Evolutionary conservation across 768 basidiomycete genomes (phyloP), one percentile per base, ranked within the genome.

Genomic region (Gymnopilus junonius): DNA sequence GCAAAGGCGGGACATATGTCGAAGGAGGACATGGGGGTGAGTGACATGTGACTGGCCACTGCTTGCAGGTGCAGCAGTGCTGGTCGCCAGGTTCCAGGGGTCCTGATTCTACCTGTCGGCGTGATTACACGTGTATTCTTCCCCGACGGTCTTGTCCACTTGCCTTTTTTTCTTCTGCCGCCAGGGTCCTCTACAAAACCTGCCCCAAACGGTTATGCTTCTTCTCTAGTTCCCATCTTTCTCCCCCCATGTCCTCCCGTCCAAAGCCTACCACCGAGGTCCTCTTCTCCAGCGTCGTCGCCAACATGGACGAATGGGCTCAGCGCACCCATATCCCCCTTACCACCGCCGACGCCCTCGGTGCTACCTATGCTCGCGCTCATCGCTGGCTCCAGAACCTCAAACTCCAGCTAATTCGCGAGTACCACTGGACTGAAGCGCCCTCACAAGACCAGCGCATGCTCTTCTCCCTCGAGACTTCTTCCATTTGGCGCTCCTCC

Each of bases 261-360:
- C 54, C 72, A 23, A 73, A 71, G 55, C 59, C 73, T 54, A 77
- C 77, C 61, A 73, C 82, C 14, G 85, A 91, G 71, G 85, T 93
- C 74, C 82, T 89, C 64, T 94, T 93, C 74, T 92, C 90, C 65
- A 88, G 87, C 74, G 88, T 91, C 70, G 90, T 94, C 73, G 81
- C 82, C 61, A 88, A 89, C 73, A 91, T 94, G 88, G 90, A 93
- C 76, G 87, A 83, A 62, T 94, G 92, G 92, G 90, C 93, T 0
- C 81, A 78, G 59, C 86, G 92, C 61, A 93, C 92, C 0, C 82
- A 86, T 73, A 92, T 94, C 51, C 91, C 91, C 43, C 82, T 94
- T 63, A 92, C 91, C 67, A 92, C 88, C 55, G 92, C 91, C 55
- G 92, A 93, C 67, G 90, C 91, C 29, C 79, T 94, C 57, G 91